These are phyloP conservation scores for Paralagenidium karlingii DNA, from an alignment of 352 stramenopile genomes.

Conservation along the genomic window DNA sequence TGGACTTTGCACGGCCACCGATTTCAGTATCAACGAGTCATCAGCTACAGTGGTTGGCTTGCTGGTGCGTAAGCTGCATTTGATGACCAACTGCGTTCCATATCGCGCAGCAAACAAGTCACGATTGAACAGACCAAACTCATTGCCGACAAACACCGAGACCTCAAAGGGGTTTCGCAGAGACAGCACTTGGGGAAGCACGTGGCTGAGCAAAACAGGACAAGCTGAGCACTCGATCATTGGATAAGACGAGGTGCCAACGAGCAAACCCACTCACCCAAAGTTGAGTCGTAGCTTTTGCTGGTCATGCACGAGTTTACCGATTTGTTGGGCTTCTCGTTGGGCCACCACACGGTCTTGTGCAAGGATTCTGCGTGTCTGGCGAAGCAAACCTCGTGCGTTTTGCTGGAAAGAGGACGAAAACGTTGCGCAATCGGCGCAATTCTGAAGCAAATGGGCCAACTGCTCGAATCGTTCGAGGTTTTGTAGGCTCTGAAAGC, in stretches of 20 bases:
- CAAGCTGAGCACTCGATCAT: too few species aligned
- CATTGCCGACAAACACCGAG: conserved; percentile 63
- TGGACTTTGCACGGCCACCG: too few species aligned
- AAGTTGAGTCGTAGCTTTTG: conserved; percentile 75
- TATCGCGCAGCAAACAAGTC: too few species aligned
- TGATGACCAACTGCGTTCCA: too few species aligned
- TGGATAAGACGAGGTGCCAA: too few species aligned
- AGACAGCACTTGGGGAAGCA: conserved; percentile 38
- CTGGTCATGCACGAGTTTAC: conserved; percentile 65
- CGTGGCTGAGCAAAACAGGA: conserved; percentile 16
- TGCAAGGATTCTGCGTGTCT: conserved; percentile 38
- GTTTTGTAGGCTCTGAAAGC: conserved; percentile 54
- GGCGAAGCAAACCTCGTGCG: conserved; percentile 23
- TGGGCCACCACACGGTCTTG: conserved; percentile 35
- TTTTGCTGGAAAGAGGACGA: conserved; percentile 34
- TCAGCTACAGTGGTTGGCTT: too few species aligned
- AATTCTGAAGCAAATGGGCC: conserved; percentile 30
- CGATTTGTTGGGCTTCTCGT: conserved; percentile 36
- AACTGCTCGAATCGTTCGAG: conserved; percentile 60
- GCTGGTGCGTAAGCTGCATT: too few species aligned
- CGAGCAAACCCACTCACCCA: conserved; percentile 19
- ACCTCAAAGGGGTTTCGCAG: conserved; percentile 45
- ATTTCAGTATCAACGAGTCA: too few species aligned
- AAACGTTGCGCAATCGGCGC: background rate
- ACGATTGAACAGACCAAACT: conserved; percentile 68